phyloP scores from a whole-genome alignment of 495 filamentous ascomycete genomes.

The Neurospora sp. region DNA sequence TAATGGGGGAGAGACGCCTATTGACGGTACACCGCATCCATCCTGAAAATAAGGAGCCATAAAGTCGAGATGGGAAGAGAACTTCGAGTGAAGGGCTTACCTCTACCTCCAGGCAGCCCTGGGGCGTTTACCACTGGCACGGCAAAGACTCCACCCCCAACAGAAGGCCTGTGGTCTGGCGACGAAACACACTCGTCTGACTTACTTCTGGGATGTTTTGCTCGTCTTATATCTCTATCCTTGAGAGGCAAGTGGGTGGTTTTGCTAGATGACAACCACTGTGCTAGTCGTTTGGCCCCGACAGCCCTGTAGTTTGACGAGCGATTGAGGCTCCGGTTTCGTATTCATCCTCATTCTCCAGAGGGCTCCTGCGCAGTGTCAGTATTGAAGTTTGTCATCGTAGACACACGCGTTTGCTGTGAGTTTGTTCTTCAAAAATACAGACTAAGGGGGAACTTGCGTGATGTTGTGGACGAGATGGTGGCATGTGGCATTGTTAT shows the following conservation, averaged over 20 bases:
- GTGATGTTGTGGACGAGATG: background rate
- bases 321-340: background rate
- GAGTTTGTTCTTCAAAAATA: background rate
- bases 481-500: background rate
- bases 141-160: background rate
- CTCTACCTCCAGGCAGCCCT: background rate
- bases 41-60: background rate
- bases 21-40: background rate
- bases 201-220: background rate
- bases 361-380: background rate
- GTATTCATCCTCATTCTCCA: background rate
- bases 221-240: background rate
- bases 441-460: background rate
- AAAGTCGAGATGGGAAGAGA: background rate
- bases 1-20: rapidly evolving
- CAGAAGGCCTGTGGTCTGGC: no score
- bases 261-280: background rate
- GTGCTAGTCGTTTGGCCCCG: background rate
- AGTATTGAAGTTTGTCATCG: background rate
- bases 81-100: background rate
- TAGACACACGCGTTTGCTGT: background rate
- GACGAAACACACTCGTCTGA: background rate
- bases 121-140: background rate
- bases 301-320: background rate
- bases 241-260: rapidly evolving